Percentiles rank a stretch among this genome's conserved stretches.
phyloP scores from a whole-genome alignment of 1,284 basidiomycete species.

The Pyrrhoderma noxium region DNA sequence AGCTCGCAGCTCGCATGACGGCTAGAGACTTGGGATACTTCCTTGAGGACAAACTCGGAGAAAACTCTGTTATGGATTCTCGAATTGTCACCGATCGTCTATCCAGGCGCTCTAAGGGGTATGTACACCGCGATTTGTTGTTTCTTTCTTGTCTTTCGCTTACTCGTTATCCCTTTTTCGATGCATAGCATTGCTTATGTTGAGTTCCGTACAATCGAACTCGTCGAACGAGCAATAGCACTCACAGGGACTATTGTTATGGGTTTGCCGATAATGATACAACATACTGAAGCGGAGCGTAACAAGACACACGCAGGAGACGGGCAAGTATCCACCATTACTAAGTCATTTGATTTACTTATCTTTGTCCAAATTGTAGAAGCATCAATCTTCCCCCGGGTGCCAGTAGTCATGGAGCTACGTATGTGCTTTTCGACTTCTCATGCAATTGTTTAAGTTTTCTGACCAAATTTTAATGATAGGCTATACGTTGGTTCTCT shows the following conservation, averaged over 20 bases:
- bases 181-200: constrained; percentile 82
- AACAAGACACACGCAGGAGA: constrained; percentile 84
- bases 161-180: no score
- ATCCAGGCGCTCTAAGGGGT: constrained; percentile 95
- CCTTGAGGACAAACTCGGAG: constrained; percentile 95
- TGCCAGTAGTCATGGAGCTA: constrained; percentile 68
- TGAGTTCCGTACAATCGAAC: constrained; percentile 85
- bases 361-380: constrained; percentile 30
- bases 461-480: constrained; percentile 11
- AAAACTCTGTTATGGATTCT: constrained; percentile 88
- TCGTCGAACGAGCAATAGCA: constrained; percentile 84
- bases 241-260: constrained; percentile 93
- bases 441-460: constrained; percentile 12
- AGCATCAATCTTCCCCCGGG: constrained; percentile 74
- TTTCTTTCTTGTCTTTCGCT: constrained; percentile 14
- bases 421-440: constrained; percentile 40
- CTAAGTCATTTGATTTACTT: constrained; percentile 12
- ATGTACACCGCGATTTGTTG: constrained; percentile 23
- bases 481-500: constrained; percentile 96
- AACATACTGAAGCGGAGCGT: constrained; percentile 92
- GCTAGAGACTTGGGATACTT: constrained; percentile 96
- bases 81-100: constrained; percentile 91
- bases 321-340: constrained; percentile 41
- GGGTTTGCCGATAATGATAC: constrained; percentile 95
- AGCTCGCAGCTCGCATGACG: constrained; percentile 91